Conservation (phyloP, 2,329 filamentous ascomycete species). For the Neopestalotiopsis sp. region DNA sequence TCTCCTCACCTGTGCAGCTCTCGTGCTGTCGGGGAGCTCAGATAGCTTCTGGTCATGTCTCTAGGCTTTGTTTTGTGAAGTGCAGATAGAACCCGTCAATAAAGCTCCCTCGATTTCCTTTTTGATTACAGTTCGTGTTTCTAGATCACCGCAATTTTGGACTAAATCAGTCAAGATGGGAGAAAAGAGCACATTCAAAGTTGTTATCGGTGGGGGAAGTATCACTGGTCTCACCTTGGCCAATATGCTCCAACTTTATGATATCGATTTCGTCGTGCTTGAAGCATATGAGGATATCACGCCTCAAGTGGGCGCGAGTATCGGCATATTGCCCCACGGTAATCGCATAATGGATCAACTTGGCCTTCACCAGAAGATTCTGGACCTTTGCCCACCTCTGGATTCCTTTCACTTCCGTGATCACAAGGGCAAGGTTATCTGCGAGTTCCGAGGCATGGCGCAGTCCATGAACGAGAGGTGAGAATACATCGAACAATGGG, state of each 20-base stretch:
- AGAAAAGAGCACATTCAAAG: conserved; percentile 5
- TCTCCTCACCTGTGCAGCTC: not conserved
- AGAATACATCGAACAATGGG: conserved; percentile 21
- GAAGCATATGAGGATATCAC: conserved; percentile 42
- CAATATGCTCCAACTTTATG: conserved; percentile 42
- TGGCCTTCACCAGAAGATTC: not conserved
- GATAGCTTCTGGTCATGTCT: not conserved
- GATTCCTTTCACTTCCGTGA: conserved; percentile 1
- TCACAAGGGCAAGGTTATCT: not conserved
- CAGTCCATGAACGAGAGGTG: not conserved
- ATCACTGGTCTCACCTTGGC: conserved; percentile 46
- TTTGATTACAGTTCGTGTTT: not conserved
- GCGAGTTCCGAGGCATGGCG: conserved; percentile 14
- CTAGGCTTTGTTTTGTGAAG: not conserved
- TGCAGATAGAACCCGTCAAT: not conserved
- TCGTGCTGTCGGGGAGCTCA: not conserved
- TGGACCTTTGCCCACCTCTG: not conserved
- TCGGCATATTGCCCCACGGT: conserved; percentile 43
- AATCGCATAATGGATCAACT: conserved; percentile 33
- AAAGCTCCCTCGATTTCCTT: not conserved
- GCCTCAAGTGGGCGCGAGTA: conserved; percentile 46
- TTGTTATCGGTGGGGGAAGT: conserved; percentile 27
- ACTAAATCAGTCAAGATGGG: not conserved
- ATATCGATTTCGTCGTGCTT: conserved; percentile 49
- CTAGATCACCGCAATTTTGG: not conserved